Conservation (phyloP, 768 basidiomycete genomes). For the Lepiota venenata region DNA sequence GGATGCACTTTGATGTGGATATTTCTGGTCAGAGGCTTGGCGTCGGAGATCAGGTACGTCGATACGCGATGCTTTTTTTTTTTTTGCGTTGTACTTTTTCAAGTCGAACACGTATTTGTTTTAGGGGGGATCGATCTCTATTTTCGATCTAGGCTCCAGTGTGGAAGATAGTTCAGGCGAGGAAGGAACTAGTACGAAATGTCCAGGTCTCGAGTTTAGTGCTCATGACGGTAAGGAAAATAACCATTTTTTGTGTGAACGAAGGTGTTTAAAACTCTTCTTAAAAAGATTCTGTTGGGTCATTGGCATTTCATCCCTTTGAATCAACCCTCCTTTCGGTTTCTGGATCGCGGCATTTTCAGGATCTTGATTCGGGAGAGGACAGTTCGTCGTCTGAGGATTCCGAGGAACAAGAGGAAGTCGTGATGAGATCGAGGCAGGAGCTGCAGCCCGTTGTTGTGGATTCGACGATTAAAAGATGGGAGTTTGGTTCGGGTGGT, state of each 20-base stretch:
- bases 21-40: slow-evolving; percentile 58
- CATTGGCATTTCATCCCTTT: slow-evolving; percentile 70
- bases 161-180: slow-evolving; percentile 12
- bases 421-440: slow-evolving; percentile 7
- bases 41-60: slow-evolving; percentile 65
- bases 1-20: slow-evolving; percentile 76
- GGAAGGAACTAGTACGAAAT: slow-evolving; percentile 13
- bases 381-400: slow-evolving; percentile 23
- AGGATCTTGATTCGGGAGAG: slow-evolving; percentile 23
- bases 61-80: not conserved
- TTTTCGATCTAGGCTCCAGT: slow-evolving; percentile 48
- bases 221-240: slow-evolving; percentile 57
- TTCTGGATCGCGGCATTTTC: slow-evolving; percentile 75
- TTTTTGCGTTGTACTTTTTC: not conserved
- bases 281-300: slow-evolving; percentile 66
- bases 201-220: slow-evolving; percentile 35
- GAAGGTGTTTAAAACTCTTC: not conserved
- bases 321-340: slow-evolving; percentile 55
- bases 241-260: too few species aligned
- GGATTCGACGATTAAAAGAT: slow-evolving; percentile 31
- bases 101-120: too few species aligned
- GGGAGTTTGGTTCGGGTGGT: slow-evolving; percentile 20
- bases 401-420: slow-evolving; percentile 2
- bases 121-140: slow-evolving; percentile 54
- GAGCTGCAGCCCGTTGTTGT: slow-evolving; percentile 24